Conservation (phyloP, 2,329 filamentous ascomycete genomes). For the Akanthomyces lecanii region DNA sequence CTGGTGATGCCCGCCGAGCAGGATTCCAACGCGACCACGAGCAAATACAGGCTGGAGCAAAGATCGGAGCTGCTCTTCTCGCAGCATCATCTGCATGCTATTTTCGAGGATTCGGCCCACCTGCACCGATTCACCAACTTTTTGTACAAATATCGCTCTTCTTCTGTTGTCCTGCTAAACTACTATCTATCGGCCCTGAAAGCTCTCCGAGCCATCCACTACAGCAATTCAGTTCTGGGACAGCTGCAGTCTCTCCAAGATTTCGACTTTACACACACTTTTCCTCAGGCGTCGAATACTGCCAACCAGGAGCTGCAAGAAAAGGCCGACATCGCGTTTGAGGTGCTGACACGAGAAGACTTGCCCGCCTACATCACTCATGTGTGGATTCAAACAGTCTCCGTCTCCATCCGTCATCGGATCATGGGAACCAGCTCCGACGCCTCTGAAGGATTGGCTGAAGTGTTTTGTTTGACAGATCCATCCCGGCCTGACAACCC, state of each 20-base stretch:
- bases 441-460: conserved; percentile 66
- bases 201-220: conserved; percentile 64
- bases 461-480: conserved; percentile 73
- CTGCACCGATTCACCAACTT: conserved; percentile 65
- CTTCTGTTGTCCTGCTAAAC: conserved; percentile 61
- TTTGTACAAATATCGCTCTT: conserved; percentile 53
- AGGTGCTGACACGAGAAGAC: conserved; percentile 60
- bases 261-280: conserved; percentile 19
- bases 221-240: conserved; percentile 54
- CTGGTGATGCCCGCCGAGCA: conserved; percentile 25
- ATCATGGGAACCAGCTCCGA: conserved; percentile 65
- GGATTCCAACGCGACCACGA: conserved; percentile 8
- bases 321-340: conserved; percentile 60
- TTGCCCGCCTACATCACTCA: conserved; percentile 68
- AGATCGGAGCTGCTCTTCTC: conserved; percentile 64
- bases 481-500: conserved; percentile 68
- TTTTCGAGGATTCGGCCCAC: conserved; percentile 60
- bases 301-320: conserved; percentile 56
- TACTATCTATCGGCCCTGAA: conserved; percentile 71
- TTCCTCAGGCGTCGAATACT: conserved; percentile 32
- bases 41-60: conserved; percentile 51
- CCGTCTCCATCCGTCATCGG: conserved; percentile 59
- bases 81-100: conserved; percentile 57
- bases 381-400: conserved; percentile 63
- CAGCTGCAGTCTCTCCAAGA: conserved; percentile 16